A percentile compares a stretch with the other conserved stretches of the same genome.
Evolutionary conservation across 2,329 filamentous ascomycete genomes (phyloP).

Genomic region (Penicillium sp.): DNA sequence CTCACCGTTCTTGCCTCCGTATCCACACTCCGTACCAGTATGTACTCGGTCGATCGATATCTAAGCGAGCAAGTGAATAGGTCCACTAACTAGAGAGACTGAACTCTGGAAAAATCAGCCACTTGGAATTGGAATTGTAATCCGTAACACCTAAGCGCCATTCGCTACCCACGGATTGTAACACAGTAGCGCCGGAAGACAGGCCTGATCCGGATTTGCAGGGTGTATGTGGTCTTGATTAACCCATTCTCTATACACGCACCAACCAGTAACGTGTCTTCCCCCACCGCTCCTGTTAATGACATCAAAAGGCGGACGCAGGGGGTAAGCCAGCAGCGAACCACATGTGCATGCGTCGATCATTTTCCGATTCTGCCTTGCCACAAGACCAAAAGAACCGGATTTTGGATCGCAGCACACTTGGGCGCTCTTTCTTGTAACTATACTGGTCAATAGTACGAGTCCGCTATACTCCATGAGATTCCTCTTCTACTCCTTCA

Average conservation of each 20-base stretch:
- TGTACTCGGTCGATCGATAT: neutral
- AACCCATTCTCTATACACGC: neutral
- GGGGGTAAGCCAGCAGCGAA: conserved; percentile 5
- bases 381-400: conserved; percentile 2
- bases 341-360: conserved; percentile 9
- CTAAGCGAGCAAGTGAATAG: neutral
- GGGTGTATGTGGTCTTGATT: neutral
- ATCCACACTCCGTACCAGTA: neutral
- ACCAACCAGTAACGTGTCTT: neutral
- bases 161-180: neutral
- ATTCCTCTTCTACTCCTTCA: too few species aligned
- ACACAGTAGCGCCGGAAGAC: conserved; percentile 1
- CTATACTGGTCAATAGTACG: neutral
- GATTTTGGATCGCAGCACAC: neutral
- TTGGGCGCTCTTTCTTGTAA: neutral
- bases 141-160: neutral
- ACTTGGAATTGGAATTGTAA: neutral
- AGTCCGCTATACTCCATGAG: neutral
- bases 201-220: neutral
- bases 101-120: neutral
- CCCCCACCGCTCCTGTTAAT: neutral
- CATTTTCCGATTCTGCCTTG: conserved; percentile 1
- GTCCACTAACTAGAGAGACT: neutral
- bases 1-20: neutral
- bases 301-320: conserved; percentile 10